A percentile compares a stretch with the other conserved stretches of the same genome.
These are phyloP conservation scores for Melastoma malabathricum DNA, from an alignment of 345 rosid genomes.

Conservation along the genomic window DNA sequence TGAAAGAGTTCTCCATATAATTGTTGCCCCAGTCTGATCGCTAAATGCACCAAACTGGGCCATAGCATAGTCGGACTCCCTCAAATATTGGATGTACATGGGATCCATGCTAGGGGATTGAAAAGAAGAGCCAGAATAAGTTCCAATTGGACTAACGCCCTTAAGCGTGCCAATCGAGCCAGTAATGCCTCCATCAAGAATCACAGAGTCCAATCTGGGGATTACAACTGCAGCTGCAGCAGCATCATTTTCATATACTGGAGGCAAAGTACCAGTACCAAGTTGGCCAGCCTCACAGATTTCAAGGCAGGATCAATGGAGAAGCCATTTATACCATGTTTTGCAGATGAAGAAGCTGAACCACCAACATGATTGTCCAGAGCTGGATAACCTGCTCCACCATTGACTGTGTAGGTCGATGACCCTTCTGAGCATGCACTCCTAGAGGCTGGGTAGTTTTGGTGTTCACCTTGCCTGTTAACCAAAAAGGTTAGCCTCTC, in stretches of 20 bases:
- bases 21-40: conserved; percentile 34
- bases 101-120: conserved; percentile 50
- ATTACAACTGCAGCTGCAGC: conserved; percentile 41
- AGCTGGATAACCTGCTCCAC: conserved; percentile 32
- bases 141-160: conserved; percentile 27
- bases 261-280: conserved; percentile 42
- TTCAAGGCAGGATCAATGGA: conserved; percentile 41
- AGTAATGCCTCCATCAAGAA: conserved; percentile 43
- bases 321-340: conserved; percentile 38
- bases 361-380: conserved; percentile 41
- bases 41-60: conserved; percentile 34
- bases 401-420: conserved; percentile 37
- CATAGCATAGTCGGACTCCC: conserved; percentile 35
- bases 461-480: conserved; percentile 34
- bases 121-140: conserved; percentile 34
- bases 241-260: conserved; percentile 57
- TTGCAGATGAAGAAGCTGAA: conserved; percentile 28
- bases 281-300: conserved; percentile 53
- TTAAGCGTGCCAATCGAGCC: conserved; percentile 33
- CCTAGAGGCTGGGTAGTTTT: conserved; percentile 25
- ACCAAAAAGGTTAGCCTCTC: conserved; percentile 19
- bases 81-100: conserved; percentile 46
- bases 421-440: conserved; percentile 52
- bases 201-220: conserved; percentile 53
- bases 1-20: conserved; percentile 37